Evolutionary conservation across 129 eudicot species (phyloP).

Genomic region (Escallonia herrerae): DNA sequence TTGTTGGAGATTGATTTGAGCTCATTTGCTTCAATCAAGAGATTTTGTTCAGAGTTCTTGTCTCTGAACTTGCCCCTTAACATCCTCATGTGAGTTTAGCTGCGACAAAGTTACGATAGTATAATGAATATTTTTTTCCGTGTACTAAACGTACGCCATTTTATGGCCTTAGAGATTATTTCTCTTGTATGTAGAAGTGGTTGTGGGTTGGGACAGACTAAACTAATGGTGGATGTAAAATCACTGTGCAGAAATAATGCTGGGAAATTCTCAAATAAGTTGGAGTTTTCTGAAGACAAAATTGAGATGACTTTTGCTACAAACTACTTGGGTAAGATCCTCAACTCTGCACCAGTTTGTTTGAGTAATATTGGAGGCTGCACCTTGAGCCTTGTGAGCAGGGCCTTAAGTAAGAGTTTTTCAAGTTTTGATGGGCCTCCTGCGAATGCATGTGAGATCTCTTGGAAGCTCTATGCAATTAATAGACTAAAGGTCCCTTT

Average conservation of each 20-base stretch:
- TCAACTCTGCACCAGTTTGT: neutral
- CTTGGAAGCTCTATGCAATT: too few species aligned
- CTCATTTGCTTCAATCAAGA: constrained; percentile 75
- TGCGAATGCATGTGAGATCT: too few species aligned
- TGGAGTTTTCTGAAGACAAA: constrained; percentile 95
- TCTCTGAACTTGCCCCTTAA: constrained; percentile 81
- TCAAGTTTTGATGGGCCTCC: too few species aligned
- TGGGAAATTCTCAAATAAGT: constrained; percentile 81
- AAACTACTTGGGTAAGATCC: constrained; percentile 77
- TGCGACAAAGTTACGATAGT: neutral
- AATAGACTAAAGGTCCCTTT: too few species aligned
- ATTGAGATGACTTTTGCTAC: constrained; percentile 96
- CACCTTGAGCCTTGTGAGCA: too few species aligned
- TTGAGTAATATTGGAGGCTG: too few species aligned
- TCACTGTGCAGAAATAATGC: constrained; percentile 76
- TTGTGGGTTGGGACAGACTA: neutral
- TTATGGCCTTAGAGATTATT: too few species aligned
- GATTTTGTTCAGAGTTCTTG: constrained; percentile 71
- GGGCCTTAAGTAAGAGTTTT: too few species aligned
- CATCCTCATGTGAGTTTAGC: constrained; percentile 65
- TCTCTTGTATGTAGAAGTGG: neutral
- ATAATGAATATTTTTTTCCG: too few species aligned
- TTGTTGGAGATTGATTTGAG: constrained; percentile 83
- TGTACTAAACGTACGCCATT: too few species aligned
- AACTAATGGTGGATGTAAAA: constrained; percentile 8